Percentiles rank a stretch among this genome's conserved stretches.
Conservation (phyloP, 257 asterid genomes). For the Plantago ovata region DNA sequence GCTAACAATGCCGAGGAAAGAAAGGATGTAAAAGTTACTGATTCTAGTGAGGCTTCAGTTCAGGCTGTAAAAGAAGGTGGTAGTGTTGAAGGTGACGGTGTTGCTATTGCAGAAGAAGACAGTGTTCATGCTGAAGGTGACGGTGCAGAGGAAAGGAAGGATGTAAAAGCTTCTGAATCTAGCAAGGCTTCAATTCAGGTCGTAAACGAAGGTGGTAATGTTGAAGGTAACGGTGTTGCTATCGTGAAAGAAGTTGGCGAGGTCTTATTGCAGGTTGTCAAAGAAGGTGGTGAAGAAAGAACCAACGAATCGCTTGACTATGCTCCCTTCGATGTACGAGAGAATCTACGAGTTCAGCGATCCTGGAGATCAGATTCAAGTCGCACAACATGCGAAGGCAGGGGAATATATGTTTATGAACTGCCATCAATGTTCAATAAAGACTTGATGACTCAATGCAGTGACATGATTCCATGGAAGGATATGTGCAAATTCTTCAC, state of each 20-base stretch:
- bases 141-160: no score
- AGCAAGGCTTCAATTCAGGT: no score
- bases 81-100: no score
- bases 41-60: conserved; percentile 11
- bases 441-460: conserved; percentile 46
- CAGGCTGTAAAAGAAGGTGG: not conserved
- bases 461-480: conserved; percentile 53
- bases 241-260: no score
- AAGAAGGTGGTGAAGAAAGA: not conserved
- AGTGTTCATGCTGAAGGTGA: no score
- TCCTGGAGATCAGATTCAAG: conserved; percentile 38
- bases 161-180: no score
- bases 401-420: conserved; percentile 58
- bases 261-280: no score
- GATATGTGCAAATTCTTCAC: conserved; percentile 43
- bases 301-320: conserved; percentile 23
- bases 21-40: not conserved
- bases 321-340: conserved; percentile 39
- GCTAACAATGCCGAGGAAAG: not conserved
- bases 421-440: conserved; percentile 67
- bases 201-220: not conserved
- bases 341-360: conserved; percentile 42
- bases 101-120: no score
- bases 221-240: no score
- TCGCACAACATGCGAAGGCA: conserved; percentile 34